Percentiles rank a stretch among this genome's conserved stretches.
phyloP scores from a whole-genome alignment of 2,329 filamentous ascomycete genomes.

The Pseudophaeomoniella oleicola region DNA sequence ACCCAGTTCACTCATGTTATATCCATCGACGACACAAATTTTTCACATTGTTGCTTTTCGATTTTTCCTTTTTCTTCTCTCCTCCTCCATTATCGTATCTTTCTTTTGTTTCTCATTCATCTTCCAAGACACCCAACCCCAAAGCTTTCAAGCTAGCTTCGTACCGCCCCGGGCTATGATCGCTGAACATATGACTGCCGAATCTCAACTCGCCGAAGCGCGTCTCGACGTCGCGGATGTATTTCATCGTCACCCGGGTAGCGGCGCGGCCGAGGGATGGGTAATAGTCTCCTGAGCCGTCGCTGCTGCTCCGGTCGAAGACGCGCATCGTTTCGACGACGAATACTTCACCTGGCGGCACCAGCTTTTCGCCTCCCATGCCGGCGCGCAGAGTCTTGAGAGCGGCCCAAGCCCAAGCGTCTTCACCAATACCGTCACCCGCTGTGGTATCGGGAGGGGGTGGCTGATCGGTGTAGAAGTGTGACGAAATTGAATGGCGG shows the following conservation, averaged over 20 bases:
- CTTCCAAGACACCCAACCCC: constrained; percentile 27
- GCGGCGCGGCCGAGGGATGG: constrained; percentile 47
- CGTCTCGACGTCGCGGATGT: constrained; percentile 55
- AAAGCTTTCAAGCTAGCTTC: constrained; percentile 54
- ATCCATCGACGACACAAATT: no score
- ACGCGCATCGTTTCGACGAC: constrained; percentile 54
- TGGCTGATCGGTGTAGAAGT: constrained; percentile 40
- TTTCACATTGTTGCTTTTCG: background rate
- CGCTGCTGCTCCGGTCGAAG: constrained; percentile 35
- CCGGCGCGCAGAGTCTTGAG: constrained; percentile 50
- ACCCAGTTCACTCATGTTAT: no score
- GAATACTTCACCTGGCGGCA: constrained; percentile 66
- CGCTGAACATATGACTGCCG: constrained; percentile 57
- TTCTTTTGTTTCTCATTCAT: constrained; percentile 10
- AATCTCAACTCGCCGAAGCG: constrained; percentile 58
- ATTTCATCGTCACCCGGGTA: constrained; percentile 53
- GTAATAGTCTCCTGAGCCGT: constrained; percentile 13
- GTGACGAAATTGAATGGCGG: constrained; percentile 44
- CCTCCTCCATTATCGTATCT: background rate
- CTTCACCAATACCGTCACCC: constrained; percentile 41
- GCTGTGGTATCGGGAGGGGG: constrained; percentile 27
- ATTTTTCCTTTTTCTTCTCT: background rate
- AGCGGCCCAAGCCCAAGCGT: constrained; percentile 54
- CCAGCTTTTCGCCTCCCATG: constrained; percentile 55
- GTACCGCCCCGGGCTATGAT: constrained; percentile 62